These are phyloP conservation scores for Stramenopiles sp. DNA, from an alignment of 352 stramenopile species.

Conservation along the genomic window DNA sequence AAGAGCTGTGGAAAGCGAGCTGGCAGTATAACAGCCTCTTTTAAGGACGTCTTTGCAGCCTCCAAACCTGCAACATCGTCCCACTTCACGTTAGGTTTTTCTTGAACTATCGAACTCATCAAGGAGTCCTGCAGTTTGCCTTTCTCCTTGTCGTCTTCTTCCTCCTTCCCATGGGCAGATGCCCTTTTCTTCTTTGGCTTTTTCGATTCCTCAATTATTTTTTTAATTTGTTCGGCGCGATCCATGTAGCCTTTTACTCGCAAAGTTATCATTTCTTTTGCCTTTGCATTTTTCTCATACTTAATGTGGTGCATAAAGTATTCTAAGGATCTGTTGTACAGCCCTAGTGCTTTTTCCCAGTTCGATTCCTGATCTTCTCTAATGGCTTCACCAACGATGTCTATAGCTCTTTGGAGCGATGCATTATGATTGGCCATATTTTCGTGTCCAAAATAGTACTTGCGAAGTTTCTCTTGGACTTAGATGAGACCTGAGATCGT, in stretches of 20 bases:
- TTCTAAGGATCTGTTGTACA: slow-evolving; percentile 65
- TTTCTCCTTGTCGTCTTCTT: slow-evolving; percentile 74
- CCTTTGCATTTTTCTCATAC: slow-evolving; percentile 70
- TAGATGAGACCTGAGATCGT: too few species aligned
- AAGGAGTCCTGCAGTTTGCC: slow-evolving; percentile 82
- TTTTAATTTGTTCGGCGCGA: slow-evolving; percentile 54
- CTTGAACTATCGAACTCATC: slow-evolving; percentile 49
- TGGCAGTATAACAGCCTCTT: slow-evolving; percentile 93
- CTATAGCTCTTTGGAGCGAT: slow-evolving; percentile 34
- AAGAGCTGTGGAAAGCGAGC: slow-evolving; percentile 90
- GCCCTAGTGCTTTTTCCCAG: slow-evolving; percentile 52
- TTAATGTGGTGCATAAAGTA: slow-evolving; percentile 68
- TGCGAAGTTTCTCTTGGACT: too few species aligned
- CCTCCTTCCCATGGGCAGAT: slow-evolving; percentile 62
- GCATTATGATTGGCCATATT: slow-evolving; percentile 5
- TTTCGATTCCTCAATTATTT: slow-evolving; percentile 41
- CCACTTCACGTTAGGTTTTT: slow-evolving; percentile 79
- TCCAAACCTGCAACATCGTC: slow-evolving; percentile 91
- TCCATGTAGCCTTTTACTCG: slow-evolving; percentile 66
- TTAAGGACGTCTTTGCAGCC: slow-evolving; percentile 86
- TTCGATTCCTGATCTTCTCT: slow-evolving; percentile 65
- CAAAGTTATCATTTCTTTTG: slow-evolving; percentile 66
- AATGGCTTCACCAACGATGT: slow-evolving; percentile 59
- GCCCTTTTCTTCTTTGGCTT: slow-evolving; percentile 27
- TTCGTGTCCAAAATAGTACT: too few species aligned